Conservation (phyloP, 2,329 filamentous ascomycete genomes). For the Grosmannia clavigera region DNA sequence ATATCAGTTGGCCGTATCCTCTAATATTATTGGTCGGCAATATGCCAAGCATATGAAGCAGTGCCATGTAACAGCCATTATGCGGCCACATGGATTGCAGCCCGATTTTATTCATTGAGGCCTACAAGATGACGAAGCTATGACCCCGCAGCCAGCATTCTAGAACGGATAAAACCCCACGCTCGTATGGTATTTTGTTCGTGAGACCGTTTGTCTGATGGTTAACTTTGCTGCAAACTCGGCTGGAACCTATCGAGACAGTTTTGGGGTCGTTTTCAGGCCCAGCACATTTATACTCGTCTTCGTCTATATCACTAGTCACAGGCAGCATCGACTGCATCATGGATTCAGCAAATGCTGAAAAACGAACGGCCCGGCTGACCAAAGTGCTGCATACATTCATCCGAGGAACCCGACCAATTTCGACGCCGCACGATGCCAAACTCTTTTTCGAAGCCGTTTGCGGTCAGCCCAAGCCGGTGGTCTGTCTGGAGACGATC, state of each 20-base stretch:
- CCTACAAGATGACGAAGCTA: neutral
- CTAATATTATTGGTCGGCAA: neutral
- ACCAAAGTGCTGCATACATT: neutral
- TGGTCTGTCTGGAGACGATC: neutral
- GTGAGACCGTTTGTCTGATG: neutral
- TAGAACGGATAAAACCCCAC: no score
- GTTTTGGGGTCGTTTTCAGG: neutral
- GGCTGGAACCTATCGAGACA: neutral
- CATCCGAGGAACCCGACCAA: neutral
- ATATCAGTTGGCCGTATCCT: neutral
- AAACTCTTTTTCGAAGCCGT: constrained; percentile 1
- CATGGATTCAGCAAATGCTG: neutral
- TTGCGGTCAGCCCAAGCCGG: neutral
- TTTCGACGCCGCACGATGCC: neutral
- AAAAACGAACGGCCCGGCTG: neutral
- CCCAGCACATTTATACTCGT: neutral
- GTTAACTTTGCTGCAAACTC: neutral
- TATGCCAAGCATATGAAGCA: no score
- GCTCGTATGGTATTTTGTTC: neutral
- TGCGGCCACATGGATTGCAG: neutral
- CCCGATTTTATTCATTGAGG: neutral
- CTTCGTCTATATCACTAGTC: neutral
- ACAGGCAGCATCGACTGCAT: neutral
- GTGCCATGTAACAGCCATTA: no score
- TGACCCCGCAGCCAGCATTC: neutral